phyloP scores from a whole-genome alignment of 208 protist species.

The Trypanosoma boissoni region DNA sequence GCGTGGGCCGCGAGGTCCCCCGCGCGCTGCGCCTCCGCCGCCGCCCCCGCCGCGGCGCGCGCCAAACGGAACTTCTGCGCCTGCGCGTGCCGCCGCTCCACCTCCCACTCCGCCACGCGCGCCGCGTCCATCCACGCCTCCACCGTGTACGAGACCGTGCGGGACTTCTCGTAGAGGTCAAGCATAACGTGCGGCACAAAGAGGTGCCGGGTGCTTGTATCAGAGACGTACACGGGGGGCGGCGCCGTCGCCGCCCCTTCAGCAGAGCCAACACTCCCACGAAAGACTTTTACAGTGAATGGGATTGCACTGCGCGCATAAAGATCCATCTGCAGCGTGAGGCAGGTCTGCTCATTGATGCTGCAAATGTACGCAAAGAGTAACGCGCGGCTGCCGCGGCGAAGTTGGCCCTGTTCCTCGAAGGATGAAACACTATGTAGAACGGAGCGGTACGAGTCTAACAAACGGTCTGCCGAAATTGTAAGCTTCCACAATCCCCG shows the following conservation, averaged over 20 bases:
- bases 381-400: conserved; percentile 43
- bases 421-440: conserved; percentile 35
- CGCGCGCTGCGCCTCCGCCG: conserved; percentile 18
- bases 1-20: conserved; percentile 37
- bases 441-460: conserved; percentile 54
- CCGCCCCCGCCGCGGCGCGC: conserved; percentile 29
- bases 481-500: conserved; percentile 58
- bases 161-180: conserved; percentile 24
- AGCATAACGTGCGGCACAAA: conserved; percentile 60
- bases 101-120: conserved; percentile 48
- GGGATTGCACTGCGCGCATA: conserved; percentile 36
- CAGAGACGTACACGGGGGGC: conserved; percentile 24
- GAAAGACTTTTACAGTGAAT: conserved; percentile 39
- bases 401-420: conserved; percentile 40
- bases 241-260: too few species aligned
- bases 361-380: conserved; percentile 62
- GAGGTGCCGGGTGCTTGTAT: conserved; percentile 34
- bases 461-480: conserved; percentile 44
- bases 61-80: conserved; percentile 35
- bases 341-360: conserved; percentile 48
- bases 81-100: conserved; percentile 47
- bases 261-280: conserved; percentile 18
- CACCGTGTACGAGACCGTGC: conserved; percentile 36
- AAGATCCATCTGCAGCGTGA: conserved; percentile 50
- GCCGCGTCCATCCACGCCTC: conserved; percentile 52